Base-by-base conservation (phyloP, 2,329 filamentous ascomycete genomes). In the Scytalidium sp. region DNA sequence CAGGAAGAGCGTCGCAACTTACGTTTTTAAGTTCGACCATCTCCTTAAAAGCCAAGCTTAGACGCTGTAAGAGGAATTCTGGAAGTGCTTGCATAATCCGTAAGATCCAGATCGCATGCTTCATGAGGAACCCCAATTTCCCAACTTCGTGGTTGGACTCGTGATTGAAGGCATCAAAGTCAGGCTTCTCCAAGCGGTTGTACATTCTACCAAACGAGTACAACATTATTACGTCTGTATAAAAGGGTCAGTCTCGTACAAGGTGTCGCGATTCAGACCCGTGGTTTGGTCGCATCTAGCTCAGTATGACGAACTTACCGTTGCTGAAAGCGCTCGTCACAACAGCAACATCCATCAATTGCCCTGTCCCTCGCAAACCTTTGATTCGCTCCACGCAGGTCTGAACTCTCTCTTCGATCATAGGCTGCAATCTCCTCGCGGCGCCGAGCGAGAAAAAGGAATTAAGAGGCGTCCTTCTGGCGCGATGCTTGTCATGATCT, bases 171-270 rank as follows among this genome's bases (percentile, higher is more conserved):
- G 55, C 53, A 15, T 57, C 55, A 21, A 57, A 57, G 21, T 51
- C 52, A 5, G 39, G 40, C 20, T 44, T n/a, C 41, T 52, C 52
- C 11, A 59, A 40, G 3, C 44, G 49, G 19, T 51, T 41, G 20
- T 54, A 25, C 21, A 45, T 46, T 40, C 44, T 45, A 22, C 50
- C 60, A 45, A 64, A 66, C 19, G 48, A 55, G 50, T 66, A 65
- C 43, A 60, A 47, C 21, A 53, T 59, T 19, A 63, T 56, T 10
- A 58, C 55, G 48, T 66, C 61, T 46, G 36, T 19, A 39, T 3
- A 43, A 36, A 11, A 20, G 10, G 25, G 23, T 19, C 39, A n/a
- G 21, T n/a, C n/a, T n/a, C n/a, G n/a, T n/a, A n/a, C n/a, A n/a
- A n/a, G n/a, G n/a, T n/a, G n/a, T n/a, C n/a, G n/a, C n/a, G n/a